Evolutionary conservation across 1,284 basidiomycete genomes (phyloP), one percentile per base, ranked within the genome.

Genomic region (Trametes versicolor): DNA sequence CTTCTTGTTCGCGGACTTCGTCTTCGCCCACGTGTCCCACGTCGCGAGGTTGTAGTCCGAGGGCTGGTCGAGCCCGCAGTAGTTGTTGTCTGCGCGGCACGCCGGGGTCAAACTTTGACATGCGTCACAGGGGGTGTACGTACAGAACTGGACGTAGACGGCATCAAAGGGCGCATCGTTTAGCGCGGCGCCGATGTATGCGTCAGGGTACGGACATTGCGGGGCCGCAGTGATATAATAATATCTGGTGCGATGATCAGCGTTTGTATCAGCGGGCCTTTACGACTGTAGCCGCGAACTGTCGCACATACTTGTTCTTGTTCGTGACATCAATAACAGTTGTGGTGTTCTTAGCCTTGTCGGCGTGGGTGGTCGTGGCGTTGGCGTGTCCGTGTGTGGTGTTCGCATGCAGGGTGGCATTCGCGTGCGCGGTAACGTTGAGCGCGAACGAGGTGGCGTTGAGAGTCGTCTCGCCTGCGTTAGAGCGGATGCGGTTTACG

Each of bases 21-120:
- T 87, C 71, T 81, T 82, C 15, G 87, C 87, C 88, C 87, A 89
- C 59, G 79, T 79, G 64, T 88, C 87, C 87, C 85, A 88, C 19
- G 74, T 75, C 23, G 67, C 75, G 70, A 87, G 86, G 72, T 88
- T 76, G 71, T 74, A 77, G 21, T 74, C 71, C 67, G 63, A 67
- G 39, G 72, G 71, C 52, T 70, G 62, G 62, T 74, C 68, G 13
- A 87, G 70, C 8, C 79, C 84, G 66, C 87, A 89, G 69, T 78
- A 87, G 71, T 89, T 89, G 73, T 89, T 89, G 70, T 89, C 77
- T 78, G 43, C 4, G 25, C n/a, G 43, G 58, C 88, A 74, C 75
- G 43, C 27, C 15, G 29, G 36, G 58, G 47, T 48, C 59, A 23
- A 29, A 19, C 49, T 43, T 23, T 49, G 19, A 8, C 25, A 29